Conservation (phyloP, 768 basidiomycete genomes). For the Lyophyllum shimeji region DNA sequence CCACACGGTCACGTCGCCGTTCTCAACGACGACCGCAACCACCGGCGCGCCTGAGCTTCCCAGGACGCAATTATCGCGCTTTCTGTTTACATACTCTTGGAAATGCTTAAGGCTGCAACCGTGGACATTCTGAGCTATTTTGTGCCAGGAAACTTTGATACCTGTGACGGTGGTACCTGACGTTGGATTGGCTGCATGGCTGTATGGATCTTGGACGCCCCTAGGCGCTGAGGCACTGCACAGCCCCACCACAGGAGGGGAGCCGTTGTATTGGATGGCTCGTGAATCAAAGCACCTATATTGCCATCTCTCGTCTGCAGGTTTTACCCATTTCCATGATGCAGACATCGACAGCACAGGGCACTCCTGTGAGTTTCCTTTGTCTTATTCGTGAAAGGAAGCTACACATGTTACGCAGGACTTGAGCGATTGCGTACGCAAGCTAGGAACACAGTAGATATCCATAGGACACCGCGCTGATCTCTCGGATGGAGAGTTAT, state of each 20-base stretch:
- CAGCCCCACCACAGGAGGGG: not conserved
- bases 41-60: not conserved
- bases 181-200: no score
- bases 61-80: not conserved
- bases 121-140: not conserved
- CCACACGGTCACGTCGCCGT: not conserved
- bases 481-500: conserved; percentile 13
- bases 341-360: not conserved
- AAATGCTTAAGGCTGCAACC: not conserved
- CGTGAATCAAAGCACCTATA: not conserved
- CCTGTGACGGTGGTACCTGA: no score
- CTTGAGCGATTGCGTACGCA: conserved; percentile 4
- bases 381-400: not conserved
- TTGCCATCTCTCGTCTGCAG: not conserved
- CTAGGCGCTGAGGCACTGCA: not conserved
- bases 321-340: not conserved
- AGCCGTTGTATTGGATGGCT: not conserved
- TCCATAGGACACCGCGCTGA: conserved; percentile 22
- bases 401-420: conserved; percentile 4
- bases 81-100: not conserved
- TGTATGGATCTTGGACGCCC: not conserved
- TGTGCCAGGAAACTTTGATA: not conserved
- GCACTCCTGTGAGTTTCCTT: not conserved
- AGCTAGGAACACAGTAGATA: conserved; percentile 10
- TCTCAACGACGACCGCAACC: not conserved